phyloP scores from a whole-genome alignment of 345 rosid genomes.

The Dimocarpus longan region DNA sequence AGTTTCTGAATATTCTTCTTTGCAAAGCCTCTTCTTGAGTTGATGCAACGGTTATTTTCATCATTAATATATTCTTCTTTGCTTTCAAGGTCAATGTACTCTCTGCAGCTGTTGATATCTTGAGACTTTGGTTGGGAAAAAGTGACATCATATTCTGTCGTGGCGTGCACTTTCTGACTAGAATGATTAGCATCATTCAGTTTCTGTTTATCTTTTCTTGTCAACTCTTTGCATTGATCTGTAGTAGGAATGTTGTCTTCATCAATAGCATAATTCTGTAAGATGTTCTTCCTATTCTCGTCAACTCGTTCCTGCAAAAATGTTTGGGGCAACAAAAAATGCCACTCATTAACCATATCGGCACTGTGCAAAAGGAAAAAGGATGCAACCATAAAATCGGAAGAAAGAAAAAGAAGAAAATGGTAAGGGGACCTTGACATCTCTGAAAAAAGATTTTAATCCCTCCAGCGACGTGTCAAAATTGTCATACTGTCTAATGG shows the following conservation, averaged over 20 bases:
- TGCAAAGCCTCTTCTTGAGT: slow-evolving; percentile 27
- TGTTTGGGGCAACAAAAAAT: slow-evolving; percentile 24
- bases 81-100: slow-evolving; percentile 47
- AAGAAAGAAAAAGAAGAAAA: slow-evolving; percentile 18
- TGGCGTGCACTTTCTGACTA: slow-evolving; percentile 29
- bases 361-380: slow-evolving; percentile 3
- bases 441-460: slow-evolving; percentile 69
- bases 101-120: slow-evolving; percentile 36
- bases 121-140: slow-evolving; percentile 33
- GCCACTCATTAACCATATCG: slow-evolving; percentile 14
- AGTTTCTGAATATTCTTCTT: slow-evolving; percentile 40
- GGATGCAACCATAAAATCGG: neutral
- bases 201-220: slow-evolving; percentile 39
- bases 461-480: slow-evolving; percentile 65
- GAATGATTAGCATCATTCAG: slow-evolving; percentile 34
- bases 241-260: slow-evolving; percentile 28
- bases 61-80: slow-evolving; percentile 1
- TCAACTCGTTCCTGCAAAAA: slow-evolving; percentile 53
- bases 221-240: slow-evolving; percentile 30
- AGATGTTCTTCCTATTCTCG: slow-evolving; percentile 35
- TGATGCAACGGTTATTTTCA: slow-evolving; percentile 28
- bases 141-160: slow-evolving; percentile 29
- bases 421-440: slow-evolving; percentile 59
- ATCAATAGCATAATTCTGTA: slow-evolving; percentile 29
- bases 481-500: slow-evolving; percentile 58